A percentile compares a stretch with the other conserved stretches of the same genome.
Evolutionary conservation across 2,329 filamentous ascomycete species (phyloP).

Genomic region (Cytospora chrysosperma): DNA sequence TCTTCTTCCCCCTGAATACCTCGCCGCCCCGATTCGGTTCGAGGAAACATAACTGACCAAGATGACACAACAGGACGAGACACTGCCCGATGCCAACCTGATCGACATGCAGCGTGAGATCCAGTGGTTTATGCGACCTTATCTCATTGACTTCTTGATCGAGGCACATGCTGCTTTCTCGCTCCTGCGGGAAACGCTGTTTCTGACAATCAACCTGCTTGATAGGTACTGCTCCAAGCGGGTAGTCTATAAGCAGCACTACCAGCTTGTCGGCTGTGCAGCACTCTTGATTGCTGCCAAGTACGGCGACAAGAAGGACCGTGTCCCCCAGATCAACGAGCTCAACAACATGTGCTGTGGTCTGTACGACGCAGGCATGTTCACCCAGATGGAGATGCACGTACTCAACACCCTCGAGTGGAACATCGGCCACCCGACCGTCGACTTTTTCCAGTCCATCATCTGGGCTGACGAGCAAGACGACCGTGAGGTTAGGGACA

Average conservation of each 20-base stretch:
- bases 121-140: constrained; percentile 99
- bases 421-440: constrained; percentile 92
- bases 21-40: background rate
- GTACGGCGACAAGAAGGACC: constrained; percentile 98
- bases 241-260: constrained; percentile 98
- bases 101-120: constrained; percentile 99
- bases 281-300: constrained; percentile 95
- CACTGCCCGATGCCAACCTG: constrained; percentile 90
- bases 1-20: constrained; percentile 28
- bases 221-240: constrained; percentile 97
- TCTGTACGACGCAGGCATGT: constrained; percentile 98
- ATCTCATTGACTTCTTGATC: constrained; percentile 95
- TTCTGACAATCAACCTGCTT: constrained; percentile 93
- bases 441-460: constrained; percentile 89
- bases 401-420: constrained; percentile 96
- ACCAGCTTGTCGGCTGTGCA: constrained; percentile 95
- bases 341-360: constrained; percentile 99
- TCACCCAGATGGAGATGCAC: constrained; percentile 99
- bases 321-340: constrained; percentile 95
- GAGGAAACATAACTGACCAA: constrained; percentile 4
- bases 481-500: constrained; percentile 87
- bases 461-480: constrained; percentile 76
- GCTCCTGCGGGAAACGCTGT: constrained; percentile 89
- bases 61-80: constrained; percentile 61
- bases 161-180: constrained; percentile 96